A percentile compares a stretch with the other conserved stretches of the same genome.
These are phyloP conservation scores for Coleophoma eucalyptorum DNA, from an alignment of 2,329 filamentous ascomycete species.

Conservation along the genomic window DNA sequence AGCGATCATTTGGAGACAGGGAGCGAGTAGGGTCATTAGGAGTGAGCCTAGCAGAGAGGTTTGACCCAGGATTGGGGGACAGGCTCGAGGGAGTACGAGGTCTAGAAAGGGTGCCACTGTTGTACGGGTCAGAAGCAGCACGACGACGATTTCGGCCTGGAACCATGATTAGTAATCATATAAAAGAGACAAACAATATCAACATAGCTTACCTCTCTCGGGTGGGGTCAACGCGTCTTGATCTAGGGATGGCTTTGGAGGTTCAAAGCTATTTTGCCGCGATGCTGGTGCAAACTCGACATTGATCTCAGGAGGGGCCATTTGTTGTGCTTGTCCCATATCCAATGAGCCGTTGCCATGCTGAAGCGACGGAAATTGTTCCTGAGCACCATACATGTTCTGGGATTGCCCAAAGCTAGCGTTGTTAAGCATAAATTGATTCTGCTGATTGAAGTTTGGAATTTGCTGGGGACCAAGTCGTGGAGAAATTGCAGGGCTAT, in stretches of 20 bases:
- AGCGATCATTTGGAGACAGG: slow-evolving; percentile 55
- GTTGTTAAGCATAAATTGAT: slow-evolving; percentile 39
- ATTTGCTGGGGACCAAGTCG: slow-evolving; percentile 54
- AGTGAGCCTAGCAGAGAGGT: slow-evolving; percentile 39
- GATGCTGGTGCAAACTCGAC: slow-evolving; percentile 85
- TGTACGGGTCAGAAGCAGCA: slow-evolving; percentile 29
- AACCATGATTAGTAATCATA: slow-evolving; percentile 12
- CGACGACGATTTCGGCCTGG: slow-evolving; percentile 26
- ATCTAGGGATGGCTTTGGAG: slow-evolving; percentile 58
- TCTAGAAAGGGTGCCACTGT: slow-evolving; percentile 37
- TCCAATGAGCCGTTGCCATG: slow-evolving; percentile 46
- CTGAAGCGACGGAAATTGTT: slow-evolving; percentile 41
- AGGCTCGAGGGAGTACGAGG: slow-evolving; percentile 46
- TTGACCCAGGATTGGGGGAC: slow-evolving; percentile 49
- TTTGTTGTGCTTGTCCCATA: slow-evolving; percentile 65
- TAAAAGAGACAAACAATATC: neutral
- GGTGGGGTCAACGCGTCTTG: slow-evolving; percentile 83
- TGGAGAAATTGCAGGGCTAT: slow-evolving; percentile 64
- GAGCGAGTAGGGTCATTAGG: slow-evolving; percentile 41
- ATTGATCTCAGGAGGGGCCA: slow-evolving; percentile 92
- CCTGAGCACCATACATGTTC: slow-evolving; percentile 46
- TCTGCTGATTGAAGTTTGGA: slow-evolving; percentile 44
- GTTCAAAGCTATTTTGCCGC: slow-evolving; percentile 61
- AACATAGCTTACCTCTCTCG: slow-evolving; percentile 51
- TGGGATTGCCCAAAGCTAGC: slow-evolving; percentile 42